Conservation (phyloP, 1,139 yeast species). For the Lodderomyces oxycetoniae region DNA sequence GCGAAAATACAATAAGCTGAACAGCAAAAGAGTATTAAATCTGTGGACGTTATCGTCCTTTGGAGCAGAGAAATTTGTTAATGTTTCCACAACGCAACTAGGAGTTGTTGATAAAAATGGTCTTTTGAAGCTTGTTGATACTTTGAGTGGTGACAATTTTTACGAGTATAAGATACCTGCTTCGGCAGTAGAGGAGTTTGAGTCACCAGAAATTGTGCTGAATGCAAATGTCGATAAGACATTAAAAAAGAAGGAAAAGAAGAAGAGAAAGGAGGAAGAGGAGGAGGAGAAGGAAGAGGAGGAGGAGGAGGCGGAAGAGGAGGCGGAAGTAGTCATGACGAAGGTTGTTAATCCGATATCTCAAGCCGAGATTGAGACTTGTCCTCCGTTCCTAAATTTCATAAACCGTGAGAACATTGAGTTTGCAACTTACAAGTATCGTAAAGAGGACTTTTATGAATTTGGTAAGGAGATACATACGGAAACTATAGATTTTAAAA, state of each 20-base stretch:
- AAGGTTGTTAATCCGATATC: slow-evolving; percentile 37
- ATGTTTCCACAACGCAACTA: slow-evolving; percentile 27
- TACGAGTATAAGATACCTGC: slow-evolving; percentile 45
- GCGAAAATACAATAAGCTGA: too few relatives aligned
- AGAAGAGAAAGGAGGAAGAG: background rate
- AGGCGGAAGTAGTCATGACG: background rate
- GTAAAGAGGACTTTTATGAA: slow-evolving; percentile 9
- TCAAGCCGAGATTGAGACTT: slow-evolving; percentile 63
- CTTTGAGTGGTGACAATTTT: slow-evolving; percentile 40
- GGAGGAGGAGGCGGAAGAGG: too few relatives aligned
- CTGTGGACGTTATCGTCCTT: slow-evolving; percentile 40
- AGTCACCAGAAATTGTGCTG: slow-evolving; percentile 1
- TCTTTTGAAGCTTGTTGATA: slow-evolving; percentile 38
- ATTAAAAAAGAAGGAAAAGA: too few relatives aligned
- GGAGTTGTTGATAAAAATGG: slow-evolving; percentile 34
- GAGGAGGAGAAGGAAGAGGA: background rate
- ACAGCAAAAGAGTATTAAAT: slow-evolving; percentile 23
- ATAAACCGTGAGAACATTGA: slow-evolving; percentile 38
- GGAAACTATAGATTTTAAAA: background rate
- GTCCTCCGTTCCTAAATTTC: slow-evolving; percentile 50
- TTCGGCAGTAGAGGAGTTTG: slow-evolving; percentile 12
- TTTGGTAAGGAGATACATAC: slow-evolving; percentile 15
- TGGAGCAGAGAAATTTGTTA: slow-evolving; percentile 29
- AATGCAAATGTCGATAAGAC: background rate
- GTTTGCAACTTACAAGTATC: slow-evolving; percentile 27